Percentiles rank a stretch among this genome's conserved stretches.
Conservation (phyloP, 2,329 filamentous ascomycete genomes). For the Ophiostoma populinum region DNA sequence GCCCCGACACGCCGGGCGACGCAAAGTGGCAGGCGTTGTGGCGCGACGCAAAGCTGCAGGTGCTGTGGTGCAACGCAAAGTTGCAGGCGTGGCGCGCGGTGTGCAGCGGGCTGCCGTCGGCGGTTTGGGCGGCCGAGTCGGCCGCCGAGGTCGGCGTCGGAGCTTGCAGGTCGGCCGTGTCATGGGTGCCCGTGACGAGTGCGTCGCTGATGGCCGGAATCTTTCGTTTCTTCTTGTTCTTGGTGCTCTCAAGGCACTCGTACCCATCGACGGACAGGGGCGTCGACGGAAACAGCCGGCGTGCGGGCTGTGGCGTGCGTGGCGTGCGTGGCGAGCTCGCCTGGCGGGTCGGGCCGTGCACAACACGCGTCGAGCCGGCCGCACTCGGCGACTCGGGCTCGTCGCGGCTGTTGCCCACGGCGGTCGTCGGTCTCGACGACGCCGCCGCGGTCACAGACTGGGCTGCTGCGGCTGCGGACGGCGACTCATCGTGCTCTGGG, state of each 20-base stretch:
- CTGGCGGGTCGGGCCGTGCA: background rate
- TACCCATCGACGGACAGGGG: constrained; percentile 69
- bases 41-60: constrained; percentile 36
- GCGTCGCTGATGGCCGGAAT: constrained; percentile 76
- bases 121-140: constrained; percentile 5
- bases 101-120: constrained; percentile 4
- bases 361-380: constrained; percentile 6
- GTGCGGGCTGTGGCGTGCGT: constrained; percentile 15
- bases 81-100: constrained; percentile 21
- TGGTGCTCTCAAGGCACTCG: constrained; percentile 94
- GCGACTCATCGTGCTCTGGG: too few species aligned
- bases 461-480: background rate
- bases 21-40: too few species aligned
- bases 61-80: constrained; percentile 16
- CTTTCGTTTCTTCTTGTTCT: constrained; percentile 98
- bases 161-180: constrained; percentile 17
- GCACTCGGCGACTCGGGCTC: constrained; percentile 32
- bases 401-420: background rate
- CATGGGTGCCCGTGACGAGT: constrained; percentile 26
- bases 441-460: too few species aligned
- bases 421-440: too few species aligned
- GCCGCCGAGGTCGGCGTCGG: constrained; percentile 15
- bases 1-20: constrained; percentile 61
- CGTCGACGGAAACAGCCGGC: constrained; percentile 41
- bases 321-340: constrained; percentile 6